These are phyloP conservation scores for Sporothrix inflata DNA, from an alignment of 2,329 filamentous ascomycete species.

Conservation along the genomic window DNA sequence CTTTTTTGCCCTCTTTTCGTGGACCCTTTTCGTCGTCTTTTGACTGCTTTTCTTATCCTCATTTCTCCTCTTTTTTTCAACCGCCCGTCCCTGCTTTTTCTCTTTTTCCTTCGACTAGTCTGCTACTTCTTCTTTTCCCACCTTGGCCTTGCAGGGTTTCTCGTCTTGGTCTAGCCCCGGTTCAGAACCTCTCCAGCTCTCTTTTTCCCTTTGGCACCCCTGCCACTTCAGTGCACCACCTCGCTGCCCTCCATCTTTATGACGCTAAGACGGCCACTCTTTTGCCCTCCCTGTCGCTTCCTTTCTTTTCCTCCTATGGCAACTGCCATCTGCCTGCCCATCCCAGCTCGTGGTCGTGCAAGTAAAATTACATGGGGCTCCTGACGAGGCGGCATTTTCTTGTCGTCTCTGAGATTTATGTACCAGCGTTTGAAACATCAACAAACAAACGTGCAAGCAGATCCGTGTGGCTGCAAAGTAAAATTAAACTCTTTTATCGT, in stretches of 20 bases:
- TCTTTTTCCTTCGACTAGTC: neutral
- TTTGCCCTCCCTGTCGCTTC: neutral
- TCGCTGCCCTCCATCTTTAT: neutral
- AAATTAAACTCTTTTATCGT: neutral
- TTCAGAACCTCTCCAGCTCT: neutral
- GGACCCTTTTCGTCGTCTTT: neutral
- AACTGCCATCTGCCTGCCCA: neutral
- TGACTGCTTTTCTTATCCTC: neutral
- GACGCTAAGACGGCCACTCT: constrained; percentile 2
- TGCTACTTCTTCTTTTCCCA: neutral
- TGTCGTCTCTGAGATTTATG: neutral
- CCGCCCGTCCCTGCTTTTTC: neutral
- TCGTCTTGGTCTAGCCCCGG: neutral
- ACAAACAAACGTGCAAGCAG: neutral
- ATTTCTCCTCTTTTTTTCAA: neutral
- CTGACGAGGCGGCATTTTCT: neutral
- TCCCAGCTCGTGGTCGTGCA: neutral
- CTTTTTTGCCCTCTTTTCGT: neutral
- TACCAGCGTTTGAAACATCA: neutral
- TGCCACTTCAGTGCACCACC: neutral
- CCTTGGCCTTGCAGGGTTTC: neutral
- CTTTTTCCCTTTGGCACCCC: neutral
- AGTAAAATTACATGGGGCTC: too few relatives aligned
- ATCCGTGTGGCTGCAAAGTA: neutral
- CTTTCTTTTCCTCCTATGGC: neutral